Evolutionary conservation across 2,329 filamentous ascomycete species (phyloP).

Genomic region (Chrysoporthe austroafricana): DNA sequence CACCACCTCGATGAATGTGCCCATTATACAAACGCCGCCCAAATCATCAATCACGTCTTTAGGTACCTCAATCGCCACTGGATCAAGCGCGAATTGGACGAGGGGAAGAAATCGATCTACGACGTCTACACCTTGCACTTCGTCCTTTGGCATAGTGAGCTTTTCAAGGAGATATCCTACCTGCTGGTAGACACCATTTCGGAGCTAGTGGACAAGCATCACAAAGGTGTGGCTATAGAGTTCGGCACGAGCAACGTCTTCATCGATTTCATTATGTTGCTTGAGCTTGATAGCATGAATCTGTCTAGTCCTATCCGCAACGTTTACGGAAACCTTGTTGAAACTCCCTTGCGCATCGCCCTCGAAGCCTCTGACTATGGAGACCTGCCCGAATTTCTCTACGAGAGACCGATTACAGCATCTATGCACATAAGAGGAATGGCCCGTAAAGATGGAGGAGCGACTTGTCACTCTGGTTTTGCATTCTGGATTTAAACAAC

Average conservation of each 20-base stretch:
- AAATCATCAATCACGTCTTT: neutral
- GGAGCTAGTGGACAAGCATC: neutral
- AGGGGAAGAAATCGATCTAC: neutral
- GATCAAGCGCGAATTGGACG: neutral
- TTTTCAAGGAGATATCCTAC: neutral
- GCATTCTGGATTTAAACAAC: neutral
- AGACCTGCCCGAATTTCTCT: neutral
- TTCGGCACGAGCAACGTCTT: neutral
- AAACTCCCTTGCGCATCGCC: neutral
- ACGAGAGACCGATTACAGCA: neutral
- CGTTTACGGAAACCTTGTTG: neutral
- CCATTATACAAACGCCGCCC: neutral
- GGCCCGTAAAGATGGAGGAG: neutral
- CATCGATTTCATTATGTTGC: neutral
- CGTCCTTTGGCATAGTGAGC: neutral
- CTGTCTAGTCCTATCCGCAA: neutral
- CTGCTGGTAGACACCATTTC: neutral
- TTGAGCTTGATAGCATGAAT: neutral
- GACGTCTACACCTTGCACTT: conserved; percentile 1
- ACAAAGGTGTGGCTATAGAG: neutral
- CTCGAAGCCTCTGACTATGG: neutral
- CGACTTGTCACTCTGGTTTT: neutral
- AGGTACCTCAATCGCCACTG: neutral
- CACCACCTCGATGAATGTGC: neutral
- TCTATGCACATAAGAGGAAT: neutral